Evolutionary conservation across 805 yeast species (phyloP), one percentile per base, ranked within the genome.

Genomic region (Yueomyces sp.): DNA sequence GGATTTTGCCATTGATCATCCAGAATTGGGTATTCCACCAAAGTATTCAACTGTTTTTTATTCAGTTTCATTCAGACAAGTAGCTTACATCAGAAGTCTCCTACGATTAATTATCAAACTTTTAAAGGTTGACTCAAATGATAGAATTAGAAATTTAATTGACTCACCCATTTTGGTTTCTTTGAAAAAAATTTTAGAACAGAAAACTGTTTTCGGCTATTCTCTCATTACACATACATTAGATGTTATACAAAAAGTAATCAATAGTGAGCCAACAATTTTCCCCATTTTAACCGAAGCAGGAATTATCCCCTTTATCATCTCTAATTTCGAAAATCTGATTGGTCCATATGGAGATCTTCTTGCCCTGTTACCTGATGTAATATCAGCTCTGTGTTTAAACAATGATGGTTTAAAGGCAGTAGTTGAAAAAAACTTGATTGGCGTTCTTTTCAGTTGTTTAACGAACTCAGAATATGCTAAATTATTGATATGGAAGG

Each of bases 251-350:
- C 73, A 81, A 37, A 72, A 73, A 9, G 84, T 86, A 46, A 77
- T 88, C 30, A 90, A 88, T 56, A 83, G 81, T 50, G 96, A 90
- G 53, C 96, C 96, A 6, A 86, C 96, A 0, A 85, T 95, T 3
- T 88, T 73, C 54, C 72, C 82, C 2, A 79, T 88, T 38, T 68
- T 88, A 50, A 79, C 76, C 37, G 97, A 88, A 57, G 81, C 94
- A 0, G 74, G 76, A 0, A 76, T 84, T 1, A 76, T 88, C 36
- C 81, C 81, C 40, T 65, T 75, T 2, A 69, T 87, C 36, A 59
- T 87, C 41, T 70, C 71, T 8, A 70, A 78, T 40, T 80, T 81
- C 54, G 70, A 69, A 11, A 54, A 57, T 0, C 70, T 82, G 27
- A 65, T 85, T 45, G 66, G 75, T 9, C 80, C 80, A 4, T 70